Percentiles rank a stretch among this genome's conserved stretches.
Conservation (phyloP, 164 flowering plant genomes). For the Umbellularia californica region DNA sequence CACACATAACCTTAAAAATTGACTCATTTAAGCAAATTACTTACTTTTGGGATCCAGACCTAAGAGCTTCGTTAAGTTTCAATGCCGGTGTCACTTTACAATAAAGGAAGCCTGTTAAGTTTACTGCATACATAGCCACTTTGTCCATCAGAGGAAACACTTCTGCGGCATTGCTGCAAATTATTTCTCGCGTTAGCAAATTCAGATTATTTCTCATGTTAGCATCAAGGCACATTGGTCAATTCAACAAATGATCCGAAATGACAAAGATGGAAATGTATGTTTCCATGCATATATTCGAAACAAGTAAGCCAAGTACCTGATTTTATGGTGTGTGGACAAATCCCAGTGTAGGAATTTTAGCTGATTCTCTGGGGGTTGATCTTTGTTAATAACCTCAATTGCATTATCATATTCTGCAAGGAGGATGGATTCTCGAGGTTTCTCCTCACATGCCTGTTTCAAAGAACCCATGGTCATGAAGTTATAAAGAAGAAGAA, state of each 20-base stretch:
- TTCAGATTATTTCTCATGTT: slow-evolving; percentile 38
- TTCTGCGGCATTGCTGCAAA: slow-evolving; percentile 57
- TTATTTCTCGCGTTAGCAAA: slow-evolving; percentile 39
- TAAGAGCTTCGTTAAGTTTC: slow-evolving; percentile 27
- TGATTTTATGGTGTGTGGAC: slow-evolving; percentile 43
- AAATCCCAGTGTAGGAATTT: slow-evolving; percentile 92
- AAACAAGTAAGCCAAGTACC: too few species aligned
- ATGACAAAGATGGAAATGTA: too few species aligned
- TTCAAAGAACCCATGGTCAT: neutral
- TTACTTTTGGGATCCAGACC: slow-evolving; percentile 38
- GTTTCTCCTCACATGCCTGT: slow-evolving; percentile 83
- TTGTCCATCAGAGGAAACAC: slow-evolving; percentile 58
- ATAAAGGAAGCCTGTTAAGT: slow-evolving; percentile 68
- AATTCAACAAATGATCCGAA: too few species aligned
- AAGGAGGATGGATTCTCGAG: slow-evolving; percentile 88
- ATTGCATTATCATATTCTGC: slow-evolving; percentile 84
- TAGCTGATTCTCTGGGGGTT: slow-evolving; percentile 56
- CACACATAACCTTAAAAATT: neutral
- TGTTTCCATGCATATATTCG: too few species aligned
- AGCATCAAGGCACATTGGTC: neutral
- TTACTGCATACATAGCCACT: slow-evolving; percentile 64
- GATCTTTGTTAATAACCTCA: slow-evolving; percentile 59
- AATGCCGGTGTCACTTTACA: slow-evolving; percentile 45
- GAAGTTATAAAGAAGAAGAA: too few species aligned
- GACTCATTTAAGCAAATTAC: slow-evolving; percentile 15